phyloP scores from a whole-genome alignment of 2,329 filamentous ascomycete species.

The Aspergillus phoenicis region DNA sequence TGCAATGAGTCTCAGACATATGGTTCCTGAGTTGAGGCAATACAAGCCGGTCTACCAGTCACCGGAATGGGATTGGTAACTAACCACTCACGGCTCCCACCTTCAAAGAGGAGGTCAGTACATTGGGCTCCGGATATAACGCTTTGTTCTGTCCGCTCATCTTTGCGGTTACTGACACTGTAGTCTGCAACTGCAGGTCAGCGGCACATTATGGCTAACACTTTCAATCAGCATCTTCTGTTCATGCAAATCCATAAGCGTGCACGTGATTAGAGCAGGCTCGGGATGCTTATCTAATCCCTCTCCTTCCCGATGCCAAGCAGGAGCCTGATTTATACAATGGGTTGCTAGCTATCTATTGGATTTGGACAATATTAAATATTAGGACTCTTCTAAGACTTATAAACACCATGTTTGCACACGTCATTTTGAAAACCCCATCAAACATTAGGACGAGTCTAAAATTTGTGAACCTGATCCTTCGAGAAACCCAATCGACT shows the following conservation, averaged over 20 bases:
- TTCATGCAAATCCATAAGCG: not conserved
- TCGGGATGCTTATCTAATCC: not conserved
- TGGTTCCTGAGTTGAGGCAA: not conserved
- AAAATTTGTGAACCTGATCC: slow-evolving; percentile 10
- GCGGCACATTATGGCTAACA: not conserved
- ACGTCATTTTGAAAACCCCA: no score
- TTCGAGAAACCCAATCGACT: slow-evolving; percentile 11
- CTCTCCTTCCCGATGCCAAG: not conserved
- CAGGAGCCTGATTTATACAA: not conserved
- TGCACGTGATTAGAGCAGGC: not conserved
- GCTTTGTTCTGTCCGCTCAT: not conserved
- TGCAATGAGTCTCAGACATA: not conserved
- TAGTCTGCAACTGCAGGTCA: not conserved
- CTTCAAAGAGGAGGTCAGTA: slow-evolving; percentile 51
- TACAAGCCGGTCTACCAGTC: slow-evolving; percentile 9
- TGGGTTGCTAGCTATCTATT: no score
- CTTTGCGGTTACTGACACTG: not conserved
- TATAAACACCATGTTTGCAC: no score
- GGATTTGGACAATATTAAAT: no score
- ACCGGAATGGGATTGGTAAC: slow-evolving; percentile 20
- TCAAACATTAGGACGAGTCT: not conserved
- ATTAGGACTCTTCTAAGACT: no score
- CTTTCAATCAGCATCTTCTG: not conserved
- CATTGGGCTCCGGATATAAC: not conserved
- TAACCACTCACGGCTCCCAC: slow-evolving; percentile 63